Evolutionary conservation across 1,139 yeast genomes (phyloP), one percentile per base, ranked within the genome.

Genomic region (Candida frijolesensis): DNA sequence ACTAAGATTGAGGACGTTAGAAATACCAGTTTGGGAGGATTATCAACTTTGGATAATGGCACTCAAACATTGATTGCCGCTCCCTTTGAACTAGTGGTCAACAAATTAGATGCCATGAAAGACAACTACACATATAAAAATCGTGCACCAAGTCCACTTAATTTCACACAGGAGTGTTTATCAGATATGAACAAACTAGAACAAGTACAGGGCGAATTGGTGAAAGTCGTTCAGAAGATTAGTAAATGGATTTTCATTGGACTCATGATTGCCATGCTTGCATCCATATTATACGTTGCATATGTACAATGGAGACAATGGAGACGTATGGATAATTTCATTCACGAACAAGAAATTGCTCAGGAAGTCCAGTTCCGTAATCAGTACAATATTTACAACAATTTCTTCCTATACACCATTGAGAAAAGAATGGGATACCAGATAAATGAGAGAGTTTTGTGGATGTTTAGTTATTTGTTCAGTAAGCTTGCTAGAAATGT

Each of bases 381-480:
- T 32, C 49, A 54, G 37, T 43, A 35, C 14, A 54, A 54, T 43
- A 42, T 56, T n/a, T 56, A 56, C 37, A 42, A 53, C 10, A 54
- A 45, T 41, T 27, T 40, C 15, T 9, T 52, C 2, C 25, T 55
- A 14, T 54, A 51, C 22, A 51, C 51, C 2, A 18, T 52, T 5
- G 33, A 46, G 14, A 56, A 56, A 32, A 46, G 51, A 30, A 42
- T 48, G 41, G 48, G 48, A 4, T 14, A 51, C 3, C 34, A 48
- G 3, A 16, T 53, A 4, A 42, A 46, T 44, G 47, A 49, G 10
- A 50, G 38, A 16, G 43, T 44, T 0, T 49, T 62, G 27, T 85
- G 90, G 89, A 42, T 80, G 1, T 51, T 76, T 1, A 72, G 78
- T 37, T 85, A 80, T 59, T 54, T 74, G n/a, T 62, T 80, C 1